Percentiles rank a stretch among this genome's conserved stretches.
Evolutionary conservation across 345 rosid species (phyloP).

Genomic region (Gynandropsis gynandra): DNA sequence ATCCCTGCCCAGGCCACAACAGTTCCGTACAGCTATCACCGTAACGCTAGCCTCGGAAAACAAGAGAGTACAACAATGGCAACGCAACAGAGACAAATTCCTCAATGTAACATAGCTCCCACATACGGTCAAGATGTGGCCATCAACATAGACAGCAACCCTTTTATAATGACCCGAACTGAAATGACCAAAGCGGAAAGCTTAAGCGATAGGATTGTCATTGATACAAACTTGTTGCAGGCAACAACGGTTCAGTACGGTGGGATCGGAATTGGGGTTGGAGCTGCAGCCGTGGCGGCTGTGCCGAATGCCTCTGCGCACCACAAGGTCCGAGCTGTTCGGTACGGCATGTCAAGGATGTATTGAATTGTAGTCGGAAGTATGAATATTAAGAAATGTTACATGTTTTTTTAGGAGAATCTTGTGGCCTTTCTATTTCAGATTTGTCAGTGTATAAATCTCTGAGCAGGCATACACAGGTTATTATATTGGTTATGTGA

Average conservation of each 20-base stretch:
- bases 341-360: slow-evolving; percentile 66
- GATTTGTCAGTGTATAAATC: too few species aligned
- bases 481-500: too few species aligned
- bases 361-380: slow-evolving; percentile 24
- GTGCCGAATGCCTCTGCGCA: slow-evolving; percentile 37
- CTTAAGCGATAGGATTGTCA: slow-evolving; percentile 42
- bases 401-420: too few species aligned
- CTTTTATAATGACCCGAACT: slow-evolving; percentile 58
- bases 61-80: slow-evolving; percentile 42
- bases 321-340: slow-evolving; percentile 70
- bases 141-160: slow-evolving; percentile 70
- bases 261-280: slow-evolving; percentile 58
- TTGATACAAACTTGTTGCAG: slow-evolving; percentile 58
- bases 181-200: slow-evolving; percentile 53
- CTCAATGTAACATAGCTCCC: slow-evolving; percentile 55
- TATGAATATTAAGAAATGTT: too few species aligned
- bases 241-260: slow-evolving; percentile 26
- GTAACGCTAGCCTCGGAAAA: slow-evolving; percentile 43
- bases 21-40: slow-evolving; percentile 33
- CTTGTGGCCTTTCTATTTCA: too few species aligned
- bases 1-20: slow-evolving; percentile 28
- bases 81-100: slow-evolving; percentile 46
- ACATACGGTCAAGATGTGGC: slow-evolving; percentile 63
- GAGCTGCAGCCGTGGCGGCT: slow-evolving; percentile 37
- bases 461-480: too few species aligned